Evolutionary conservation across 169 alveolate species (phyloP).

Genomic region (Plasmodium gonderi): DNA sequence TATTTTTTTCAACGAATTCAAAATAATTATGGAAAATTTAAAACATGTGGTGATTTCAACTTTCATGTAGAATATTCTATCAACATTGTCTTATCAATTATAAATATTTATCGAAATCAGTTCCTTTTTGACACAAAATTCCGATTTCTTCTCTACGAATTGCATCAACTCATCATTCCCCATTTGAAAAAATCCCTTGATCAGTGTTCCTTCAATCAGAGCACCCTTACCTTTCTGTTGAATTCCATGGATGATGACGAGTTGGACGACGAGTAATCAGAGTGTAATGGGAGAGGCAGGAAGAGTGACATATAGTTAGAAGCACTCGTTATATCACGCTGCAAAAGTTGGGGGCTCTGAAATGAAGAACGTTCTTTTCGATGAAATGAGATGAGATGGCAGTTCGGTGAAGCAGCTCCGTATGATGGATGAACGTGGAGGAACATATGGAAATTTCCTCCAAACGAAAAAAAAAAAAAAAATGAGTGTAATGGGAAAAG

Average conservation of each 20-base stretch:
- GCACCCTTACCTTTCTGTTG: conserved; percentile 33
- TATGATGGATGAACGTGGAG: too few species aligned
- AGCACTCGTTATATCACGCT: too few species aligned
- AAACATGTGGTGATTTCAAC: conserved; percentile 42
- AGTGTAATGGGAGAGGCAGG: neutral
- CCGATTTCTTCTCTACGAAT: conserved; percentile 49
- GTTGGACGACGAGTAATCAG: neutral
- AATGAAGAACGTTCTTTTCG: too few species aligned
- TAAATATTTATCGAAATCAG: conserved; percentile 73
- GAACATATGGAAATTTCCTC: too few species aligned
- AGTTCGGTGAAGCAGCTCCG: too few species aligned
- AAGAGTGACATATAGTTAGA: too few species aligned
- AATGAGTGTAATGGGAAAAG: too few species aligned
- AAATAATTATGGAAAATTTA: conserved; percentile 3
- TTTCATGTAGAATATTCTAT: conserved; percentile 61
- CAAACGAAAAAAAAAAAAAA: too few species aligned
- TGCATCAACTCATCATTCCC: conserved; percentile 43
- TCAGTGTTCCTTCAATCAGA: conserved; percentile 59
- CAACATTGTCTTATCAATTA: conserved; percentile 39
- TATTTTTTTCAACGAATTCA: conserved; percentile 74
- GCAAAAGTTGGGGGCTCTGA: too few species aligned
- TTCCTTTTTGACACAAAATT: conserved; percentile 53
- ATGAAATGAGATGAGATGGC: too few species aligned
- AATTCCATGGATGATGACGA: conserved; percentile 39
- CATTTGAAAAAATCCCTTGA: conserved; percentile 33